Evolutionary conservation across 768 basidiomycete genomes (phyloP), one percentile per base, ranked within the genome.

Genomic region (Lepiota venenata): DNA sequence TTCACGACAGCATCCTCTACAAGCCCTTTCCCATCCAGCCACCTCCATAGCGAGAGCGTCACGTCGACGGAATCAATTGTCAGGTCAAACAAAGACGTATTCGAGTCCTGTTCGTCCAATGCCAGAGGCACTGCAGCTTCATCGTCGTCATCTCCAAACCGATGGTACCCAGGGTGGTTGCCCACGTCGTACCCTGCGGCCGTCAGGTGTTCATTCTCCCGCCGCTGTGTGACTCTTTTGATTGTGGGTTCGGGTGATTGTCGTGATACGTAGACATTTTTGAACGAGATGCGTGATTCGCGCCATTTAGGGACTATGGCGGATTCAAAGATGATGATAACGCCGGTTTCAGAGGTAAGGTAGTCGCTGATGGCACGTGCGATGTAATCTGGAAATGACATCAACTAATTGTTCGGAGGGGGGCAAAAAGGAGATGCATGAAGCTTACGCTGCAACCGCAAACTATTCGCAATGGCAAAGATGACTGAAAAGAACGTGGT

Each of bases 291-390:
- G 12, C 88, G 87, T 9, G 93, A 95, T 63, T 95, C 92, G 58
- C 93, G 91, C 93, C 95, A 97, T 67, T 93, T 94, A 2, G 97
- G 96, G 9, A 98, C 95, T 61, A 98, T 95, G 27, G 97, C 97
- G 4, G 91, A 93, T 69, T 99, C 97, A 67, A 98, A 98, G 50
- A 96, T 90, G 61, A 99, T 86, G 12, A 86, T 94, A 39, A 96
- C 85, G 2, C 97, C 97, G 0, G 95, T 97, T 66, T 94, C 90
- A 0, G 87, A 78, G 4, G 97, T 98, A 54, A 99, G 74, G 66
- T 98, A 95, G 68, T 93, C 87, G 58, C 94, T 96, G 45, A 98
- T 87, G 6, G 83, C 84, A 32, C 84, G 81, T 9, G 96, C 97
- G 35, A 98, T 79, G 62, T 86, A 89, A 63, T 87, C 93, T 66